Conservation (phyloP, 1,284 basidiomycete species). For the Fistulinella cinereoalba region DNA sequence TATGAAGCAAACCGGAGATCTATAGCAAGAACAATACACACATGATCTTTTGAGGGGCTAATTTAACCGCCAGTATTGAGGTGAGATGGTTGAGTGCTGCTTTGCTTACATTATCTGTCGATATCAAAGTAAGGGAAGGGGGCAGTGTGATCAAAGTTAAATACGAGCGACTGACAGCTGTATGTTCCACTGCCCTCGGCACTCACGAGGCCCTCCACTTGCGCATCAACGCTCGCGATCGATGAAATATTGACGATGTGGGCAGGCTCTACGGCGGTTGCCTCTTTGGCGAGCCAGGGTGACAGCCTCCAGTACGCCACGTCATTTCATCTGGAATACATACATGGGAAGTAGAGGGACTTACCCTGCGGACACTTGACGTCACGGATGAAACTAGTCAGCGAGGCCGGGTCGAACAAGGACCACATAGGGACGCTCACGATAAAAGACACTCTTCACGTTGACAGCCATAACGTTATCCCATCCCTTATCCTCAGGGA, state of each 20-base stretch:
- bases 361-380: constrained; percentile 65
- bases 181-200: constrained; percentile 67
- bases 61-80: constrained; percentile 66
- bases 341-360: constrained; percentile 9
- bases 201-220: constrained; percentile 51
- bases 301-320: constrained; percentile 8
- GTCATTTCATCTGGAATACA: not conserved
- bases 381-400: not conserved
- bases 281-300: constrained; percentile 67
- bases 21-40: constrained; percentile 36
- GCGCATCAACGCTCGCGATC: constrained; percentile 59
- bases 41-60: constrained; percentile 63
- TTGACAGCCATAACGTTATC: constrained; percentile 78
- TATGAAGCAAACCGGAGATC: not conserved
- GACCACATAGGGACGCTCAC: constrained; percentile 37
- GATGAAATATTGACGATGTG: constrained; percentile 84
- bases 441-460: constrained; percentile 79
- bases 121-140: not conserved
- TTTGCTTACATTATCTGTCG: constrained; percentile 75
- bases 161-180: constrained; percentile 58
- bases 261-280: constrained; percentile 64
- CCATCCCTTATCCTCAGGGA: constrained; percentile 82
- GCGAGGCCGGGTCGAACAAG: not conserved
- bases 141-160: not conserved
- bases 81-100: constrained; percentile 84